Percentiles rank a stretch among this genome's conserved stretches.
These are phyloP conservation scores for Aureobasidium lini DNA, from an alignment of 2,329 filamentous ascomycete species.

Conservation along the genomic window DNA sequence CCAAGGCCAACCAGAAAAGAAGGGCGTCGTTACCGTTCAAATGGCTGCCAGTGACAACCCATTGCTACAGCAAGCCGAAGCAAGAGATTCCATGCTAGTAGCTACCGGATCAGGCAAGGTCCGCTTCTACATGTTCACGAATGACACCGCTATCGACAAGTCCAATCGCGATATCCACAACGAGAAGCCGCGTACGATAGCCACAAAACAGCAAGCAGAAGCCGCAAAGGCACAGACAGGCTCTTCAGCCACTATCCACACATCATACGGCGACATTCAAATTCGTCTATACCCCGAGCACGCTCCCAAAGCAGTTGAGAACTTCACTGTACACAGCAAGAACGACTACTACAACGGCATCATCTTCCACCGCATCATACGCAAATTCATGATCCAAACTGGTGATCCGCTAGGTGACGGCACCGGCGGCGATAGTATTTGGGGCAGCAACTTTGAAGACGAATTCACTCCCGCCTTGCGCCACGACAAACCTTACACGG, in stretches of 20 bases:
- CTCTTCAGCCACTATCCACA: conserved; percentile 78
- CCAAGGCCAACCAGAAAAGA: conserved; percentile 91
- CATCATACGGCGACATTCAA: conserved; percentile 87
- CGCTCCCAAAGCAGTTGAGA: conserved; percentile 91
- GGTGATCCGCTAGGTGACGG: conserved; percentile 84
- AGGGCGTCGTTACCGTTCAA: conserved; percentile 83
- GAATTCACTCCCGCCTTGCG: conserved; percentile 77
- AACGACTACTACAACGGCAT: conserved; percentile 95
- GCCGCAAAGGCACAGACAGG: conserved; percentile 60
- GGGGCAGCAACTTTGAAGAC: conserved; percentile 87
- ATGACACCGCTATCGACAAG: conserved; percentile 76
- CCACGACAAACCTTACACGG: conserved; percentile 92
- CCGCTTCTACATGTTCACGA: conserved; percentile 97
- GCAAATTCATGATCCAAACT: conserved; percentile 95
- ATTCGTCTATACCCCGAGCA: conserved; percentile 88
- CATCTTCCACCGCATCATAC: conserved; percentile 94
- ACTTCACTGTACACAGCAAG: conserved; percentile 87
- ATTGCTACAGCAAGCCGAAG: conserved; percentile 83
- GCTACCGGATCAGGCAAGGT: conserved; percentile 78
- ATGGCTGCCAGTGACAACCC: conserved; percentile 97
- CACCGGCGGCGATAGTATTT: conserved; percentile 84
- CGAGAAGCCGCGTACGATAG: conserved; percentile 69
- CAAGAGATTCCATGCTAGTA: conserved; percentile 80
- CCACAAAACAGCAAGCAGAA: conserved; percentile 43
- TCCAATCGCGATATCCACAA: conserved; percentile 87